Evolutionary conservation across 2,329 filamentous ascomycete species (phyloP).

Genomic region (Exophiala spinifera): DNA sequence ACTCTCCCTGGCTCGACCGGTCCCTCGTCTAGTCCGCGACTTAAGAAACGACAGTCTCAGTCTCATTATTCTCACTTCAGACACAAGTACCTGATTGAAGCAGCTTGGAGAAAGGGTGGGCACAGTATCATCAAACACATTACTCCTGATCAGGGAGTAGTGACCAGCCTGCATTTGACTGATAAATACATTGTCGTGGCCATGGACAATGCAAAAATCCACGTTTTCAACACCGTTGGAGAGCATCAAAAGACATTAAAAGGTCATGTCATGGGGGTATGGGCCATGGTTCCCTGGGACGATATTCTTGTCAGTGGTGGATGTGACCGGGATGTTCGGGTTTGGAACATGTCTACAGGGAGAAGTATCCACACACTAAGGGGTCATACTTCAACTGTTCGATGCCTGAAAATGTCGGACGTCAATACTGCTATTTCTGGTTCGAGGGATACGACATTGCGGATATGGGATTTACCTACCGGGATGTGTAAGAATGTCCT

Average conservation of each 20-base stretch:
- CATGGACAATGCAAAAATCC: slow-evolving; percentile 96
- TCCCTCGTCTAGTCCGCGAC: slow-evolving; percentile 23
- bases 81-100: slow-evolving; percentile 93
- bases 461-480: slow-evolving; percentile 89
- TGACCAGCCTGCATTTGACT: slow-evolving; percentile 91
- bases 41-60: slow-evolving; percentile 60
- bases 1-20: slow-evolving; percentile 30
- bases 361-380: slow-evolving; percentile 74
- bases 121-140: slow-evolving; percentile 79
- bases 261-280: slow-evolving; percentile 98
- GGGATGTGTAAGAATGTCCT: slow-evolving; percentile 88
- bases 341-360: slow-evolving; percentile 95
- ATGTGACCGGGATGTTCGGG: slow-evolving; percentile 91
- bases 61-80: slow-evolving; percentile 98
- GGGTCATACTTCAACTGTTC: slow-evolving; percentile 93
- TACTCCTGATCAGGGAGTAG: slow-evolving; percentile 92
- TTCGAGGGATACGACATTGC: slow-evolving; percentile 87
- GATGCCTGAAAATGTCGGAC: slow-evolving; percentile 97
- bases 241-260: slow-evolving; percentile 83
- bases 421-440: slow-evolving; percentile 91
- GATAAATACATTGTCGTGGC: slow-evolving; percentile 96
- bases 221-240: slow-evolving; percentile 92
- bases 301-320: slow-evolving; percentile 93
- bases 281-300: slow-evolving; percentile 98
- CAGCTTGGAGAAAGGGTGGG: slow-evolving; percentile 93